Evolutionary conservation across 257 asterid genomes (phyloP), one percentile per base, ranked within the genome.

Genomic region (Lantana camara): DNA sequence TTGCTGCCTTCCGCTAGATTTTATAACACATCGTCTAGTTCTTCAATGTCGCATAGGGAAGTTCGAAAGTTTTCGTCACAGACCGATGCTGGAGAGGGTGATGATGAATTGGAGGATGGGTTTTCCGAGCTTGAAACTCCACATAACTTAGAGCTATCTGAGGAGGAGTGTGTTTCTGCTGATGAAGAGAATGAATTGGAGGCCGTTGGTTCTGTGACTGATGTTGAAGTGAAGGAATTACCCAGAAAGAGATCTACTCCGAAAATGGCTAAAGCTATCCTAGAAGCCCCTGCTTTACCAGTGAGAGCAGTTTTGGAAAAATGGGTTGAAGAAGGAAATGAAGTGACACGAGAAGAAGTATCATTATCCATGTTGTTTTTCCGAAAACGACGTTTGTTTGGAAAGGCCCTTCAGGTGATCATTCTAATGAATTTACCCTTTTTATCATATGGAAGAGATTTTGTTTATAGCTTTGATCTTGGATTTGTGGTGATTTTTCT

Each of bases 331-430:
- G 80, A 83, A 68, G 96, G 96, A 63, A 84, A 86, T 63, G 82
- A 84, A 65, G 70, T 91, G 59, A 83, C 80, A 52, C 72, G 71
- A 9, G 14, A 77, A 15, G 88, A 76, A 41, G 75, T 71, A 66
- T 9, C 69, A 37, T 9, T 50, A 41, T 65, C 84, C 30, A 72
- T 75, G 71, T 71, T 68, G 59, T 46, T 34, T 46, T 82, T 88
- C 60, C 80, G 90, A 52, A 84, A 55, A 49, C 73, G 91, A 4
- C 67, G 58, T 32, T 35, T 85, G 80, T 84, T 34, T 57, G 63
- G 57, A 52, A 88, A 72, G 75, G 95, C 96, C 63, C 74, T 88
- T 73, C 89, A 91, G 96, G 98, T 91, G 68, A 68, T n/a, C 44
- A 42, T 60, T 45, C 5, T 46, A 29, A 5, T 57, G 32, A n/a